A percentile compares a stretch with the other conserved stretches of the same genome.
phyloP scores from a whole-genome alignment of 257 asterid species.

The Fraxinus excelsior region DNA sequence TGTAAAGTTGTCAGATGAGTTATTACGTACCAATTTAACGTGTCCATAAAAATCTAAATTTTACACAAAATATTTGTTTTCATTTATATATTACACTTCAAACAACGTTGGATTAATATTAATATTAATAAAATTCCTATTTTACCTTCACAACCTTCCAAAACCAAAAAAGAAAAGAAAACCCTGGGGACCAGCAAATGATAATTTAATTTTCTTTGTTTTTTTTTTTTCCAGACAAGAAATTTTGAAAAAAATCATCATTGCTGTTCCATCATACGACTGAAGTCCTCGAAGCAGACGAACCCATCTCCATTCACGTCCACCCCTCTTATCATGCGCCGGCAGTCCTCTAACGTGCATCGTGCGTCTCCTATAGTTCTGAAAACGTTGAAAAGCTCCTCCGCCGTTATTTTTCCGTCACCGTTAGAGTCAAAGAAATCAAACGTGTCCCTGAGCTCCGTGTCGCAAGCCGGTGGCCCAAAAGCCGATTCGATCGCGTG shows the following conservation, averaged over 20 bases:
- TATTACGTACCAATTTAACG: no score
- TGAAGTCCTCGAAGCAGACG: conserved; percentile 34
- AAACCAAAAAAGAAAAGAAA: no score
- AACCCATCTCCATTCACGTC: conserved; percentile 30
- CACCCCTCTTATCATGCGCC: conserved; percentile 31
- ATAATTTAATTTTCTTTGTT: no score
- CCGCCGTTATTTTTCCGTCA: conserved; percentile 33
- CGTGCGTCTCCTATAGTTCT: conserved; percentile 15
- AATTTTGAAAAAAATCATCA: conserved; percentile 3
- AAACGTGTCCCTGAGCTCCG: conserved; percentile 25
- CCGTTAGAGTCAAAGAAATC: conserved; percentile 29
- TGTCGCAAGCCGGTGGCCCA: conserved; percentile 20
- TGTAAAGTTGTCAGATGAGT: no score
- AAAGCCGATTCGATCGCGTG: conserved; percentile 23
- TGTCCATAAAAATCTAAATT: no score
- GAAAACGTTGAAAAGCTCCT: conserved; percentile 25
- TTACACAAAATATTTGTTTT: no score
- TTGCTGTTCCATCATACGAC: conserved; percentile 33
- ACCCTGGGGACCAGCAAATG: no score
- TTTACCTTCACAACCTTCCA: no score
- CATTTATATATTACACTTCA: no score
- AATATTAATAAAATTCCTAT: no score
- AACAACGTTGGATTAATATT: no score
- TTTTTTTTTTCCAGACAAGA: no score
- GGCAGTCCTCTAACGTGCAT: conserved; percentile 32